A percentile compares a stretch with the other conserved stretches of the same genome.
phyloP scores from a whole-genome alignment of 768 basidiomycete species.

The Kwoniella dendrophila region DNA sequence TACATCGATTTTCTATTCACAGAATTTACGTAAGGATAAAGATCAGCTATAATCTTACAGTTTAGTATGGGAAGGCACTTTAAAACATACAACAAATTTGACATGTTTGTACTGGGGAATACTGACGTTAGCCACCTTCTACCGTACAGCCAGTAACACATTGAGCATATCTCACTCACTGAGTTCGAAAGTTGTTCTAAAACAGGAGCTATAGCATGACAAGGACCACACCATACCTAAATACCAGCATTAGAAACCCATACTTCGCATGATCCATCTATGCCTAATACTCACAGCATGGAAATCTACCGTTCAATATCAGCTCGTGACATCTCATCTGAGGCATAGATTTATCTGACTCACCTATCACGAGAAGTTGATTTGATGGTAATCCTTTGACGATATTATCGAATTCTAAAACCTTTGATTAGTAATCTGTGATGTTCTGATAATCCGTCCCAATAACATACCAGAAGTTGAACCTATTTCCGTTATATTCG shows the following conservation, averaged over 20 bases:
- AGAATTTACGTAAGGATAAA: background rate
- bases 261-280: slow-evolving; percentile 4
- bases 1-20: slow-evolving; percentile 52
- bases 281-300: slow-evolving; percentile 38
- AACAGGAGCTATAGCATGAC: slow-evolving; percentile 53
- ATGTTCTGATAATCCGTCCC: background rate
- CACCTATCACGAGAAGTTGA: slow-evolving; percentile 53
- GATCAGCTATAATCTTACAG: background rate
- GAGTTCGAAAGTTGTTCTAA: slow-evolving; percentile 44
- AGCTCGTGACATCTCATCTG: background rate
- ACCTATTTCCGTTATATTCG: slow-evolving; percentile 43
- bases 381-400: slow-evolving; percentile 33
- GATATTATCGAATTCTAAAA: slow-evolving; percentile 49
- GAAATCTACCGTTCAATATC: slow-evolving; percentile 38
- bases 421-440: slow-evolving; percentile 1
- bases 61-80: background rate
- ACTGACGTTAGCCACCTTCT: slow-evolving; percentile 4
- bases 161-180: slow-evolving; percentile 18
- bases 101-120: slow-evolving; percentile 39
- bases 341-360: background rate
- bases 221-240: slow-evolving; percentile 49
- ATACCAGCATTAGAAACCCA: slow-evolving; percentile 1
- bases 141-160: background rate
- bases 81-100: slow-evolving; percentile 44
- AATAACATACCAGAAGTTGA: slow-evolving; percentile 34